Percentiles rank a stretch among this genome's conserved stretches.
These are phyloP conservation scores for Cyberlindnera americana DNA, from an alignment of 805 yeast species.

Conservation along the genomic window DNA sequence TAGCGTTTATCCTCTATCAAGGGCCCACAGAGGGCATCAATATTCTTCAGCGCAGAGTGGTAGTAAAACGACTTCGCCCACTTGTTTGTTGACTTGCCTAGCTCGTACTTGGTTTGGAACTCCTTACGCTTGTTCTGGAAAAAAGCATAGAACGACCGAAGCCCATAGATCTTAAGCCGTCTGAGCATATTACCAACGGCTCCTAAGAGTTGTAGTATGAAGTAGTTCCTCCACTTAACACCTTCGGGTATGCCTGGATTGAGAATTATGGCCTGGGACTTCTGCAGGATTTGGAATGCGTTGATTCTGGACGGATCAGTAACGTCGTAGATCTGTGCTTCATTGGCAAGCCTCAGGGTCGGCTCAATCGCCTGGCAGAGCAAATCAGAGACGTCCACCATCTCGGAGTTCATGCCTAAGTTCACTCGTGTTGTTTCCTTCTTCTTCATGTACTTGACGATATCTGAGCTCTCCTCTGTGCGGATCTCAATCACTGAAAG, in stretches of 20 bases:
- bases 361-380: conserved; percentile 68
- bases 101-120: conserved; percentile 53
- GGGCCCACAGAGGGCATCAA: conserved; percentile 44
- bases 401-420: conserved; percentile 52
- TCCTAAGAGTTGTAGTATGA: conserved; percentile 57
- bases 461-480: conserved; percentile 80
- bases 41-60: conserved; percentile 42
- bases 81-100: conserved; percentile 62
- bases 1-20: conserved; percentile 36
- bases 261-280: conserved; percentile 52
- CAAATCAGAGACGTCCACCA: conserved; percentile 50
- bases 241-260: conserved; percentile 63
- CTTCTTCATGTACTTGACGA: conserved; percentile 69
- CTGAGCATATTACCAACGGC: conserved; percentile 70
- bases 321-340: conserved; percentile 57
- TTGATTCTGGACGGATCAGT: conserved; percentile 67
- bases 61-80: conserved; percentile 59
- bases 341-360: conserved; percentile 57
- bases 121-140: conserved; percentile 56
- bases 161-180: conserved; percentile 76
- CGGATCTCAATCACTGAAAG: conserved; percentile 81
- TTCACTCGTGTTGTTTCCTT: conserved; percentile 59
- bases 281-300: conserved; percentile 67
- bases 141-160: conserved; percentile 68
- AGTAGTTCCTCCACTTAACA: conserved; percentile 67